These are phyloP conservation scores for Patellifolia procumbens DNA, from an alignment of 179 eudicot genomes.

Conservation along the genomic window DNA sequence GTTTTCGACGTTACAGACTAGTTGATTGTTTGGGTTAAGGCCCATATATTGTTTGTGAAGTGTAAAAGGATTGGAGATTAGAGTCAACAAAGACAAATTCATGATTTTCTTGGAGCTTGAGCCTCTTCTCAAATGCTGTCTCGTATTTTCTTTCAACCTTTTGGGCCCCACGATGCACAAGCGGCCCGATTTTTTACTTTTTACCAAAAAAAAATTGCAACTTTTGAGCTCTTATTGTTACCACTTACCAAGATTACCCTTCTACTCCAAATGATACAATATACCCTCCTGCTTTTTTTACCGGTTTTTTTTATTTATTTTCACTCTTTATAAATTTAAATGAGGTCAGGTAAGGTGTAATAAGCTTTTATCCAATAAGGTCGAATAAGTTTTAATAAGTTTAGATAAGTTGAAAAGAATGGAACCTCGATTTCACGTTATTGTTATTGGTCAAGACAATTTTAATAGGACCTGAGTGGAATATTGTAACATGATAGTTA, in stretches of 20 bases:
- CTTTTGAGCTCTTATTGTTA: background rate
- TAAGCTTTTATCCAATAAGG: too few species aligned
- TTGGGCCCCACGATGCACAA: conserved; percentile 11
- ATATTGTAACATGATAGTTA: too few species aligned
- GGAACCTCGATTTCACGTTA: too few species aligned
- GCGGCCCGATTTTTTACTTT: conserved; percentile 5
- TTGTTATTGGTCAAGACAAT: too few species aligned
- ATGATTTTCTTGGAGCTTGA: conserved; percentile 14
- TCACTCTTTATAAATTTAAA: too few species aligned
- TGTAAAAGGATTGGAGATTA: background rate
- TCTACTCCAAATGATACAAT: too few species aligned
- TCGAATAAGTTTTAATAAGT: too few species aligned
- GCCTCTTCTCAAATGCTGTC: conserved; percentile 25
- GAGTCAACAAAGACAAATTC: conserved; percentile 26
- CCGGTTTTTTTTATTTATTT: too few species aligned
- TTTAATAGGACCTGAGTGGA: too few species aligned
- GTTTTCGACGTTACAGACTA: background rate
- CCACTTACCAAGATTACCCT: background rate
- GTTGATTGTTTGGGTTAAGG: background rate
- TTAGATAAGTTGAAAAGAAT: too few species aligned
- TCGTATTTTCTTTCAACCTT: background rate
- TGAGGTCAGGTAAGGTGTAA: too few species aligned
- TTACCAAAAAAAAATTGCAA: background rate
- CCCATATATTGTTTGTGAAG: background rate
- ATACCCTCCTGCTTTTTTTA: too few species aligned